Conservation (phyloP, 441 rosid species). For the Corymbia citriodora region DNA sequence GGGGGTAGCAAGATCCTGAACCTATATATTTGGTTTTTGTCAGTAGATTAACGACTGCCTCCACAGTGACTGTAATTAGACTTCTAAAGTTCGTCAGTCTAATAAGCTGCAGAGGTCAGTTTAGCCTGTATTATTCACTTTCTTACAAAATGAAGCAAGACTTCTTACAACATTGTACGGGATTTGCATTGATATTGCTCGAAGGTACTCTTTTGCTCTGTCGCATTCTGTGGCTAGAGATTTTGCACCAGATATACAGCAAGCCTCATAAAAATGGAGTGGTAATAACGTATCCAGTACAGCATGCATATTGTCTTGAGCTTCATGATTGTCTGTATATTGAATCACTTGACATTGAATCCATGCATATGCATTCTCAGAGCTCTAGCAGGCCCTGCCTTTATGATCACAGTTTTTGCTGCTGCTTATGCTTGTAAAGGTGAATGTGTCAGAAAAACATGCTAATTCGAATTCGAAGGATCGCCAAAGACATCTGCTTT, state of each 20-base stretch:
- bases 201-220: not conserved
- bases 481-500: not conserved
- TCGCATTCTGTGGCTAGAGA: not conserved
- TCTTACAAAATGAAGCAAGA: not conserved
- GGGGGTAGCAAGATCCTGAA: not conserved
- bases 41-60: not conserved
- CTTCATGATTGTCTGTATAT: not conserved
- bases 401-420: not conserved
- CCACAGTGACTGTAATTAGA: not conserved
- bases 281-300: not conserved
- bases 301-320: not conserved
- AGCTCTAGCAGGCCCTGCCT: not conserved
- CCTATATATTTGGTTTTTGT: not conserved
- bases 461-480: not conserved
- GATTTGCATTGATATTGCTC: not conserved
- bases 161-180: not conserved
- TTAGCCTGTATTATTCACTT: not conserved
- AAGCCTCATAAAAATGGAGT: not conserved
- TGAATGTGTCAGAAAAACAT: not conserved
- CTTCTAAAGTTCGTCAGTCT: not conserved
- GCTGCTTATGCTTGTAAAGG: not conserved
- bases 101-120: not conserved
- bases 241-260: not conserved
- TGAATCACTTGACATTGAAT: not conserved
- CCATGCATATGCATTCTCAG: not conserved